Evolutionary conservation across 306 rosid genomes (phyloP), one percentile per base, ranked within the genome.

Genomic region (Glycine tomentella): DNA sequence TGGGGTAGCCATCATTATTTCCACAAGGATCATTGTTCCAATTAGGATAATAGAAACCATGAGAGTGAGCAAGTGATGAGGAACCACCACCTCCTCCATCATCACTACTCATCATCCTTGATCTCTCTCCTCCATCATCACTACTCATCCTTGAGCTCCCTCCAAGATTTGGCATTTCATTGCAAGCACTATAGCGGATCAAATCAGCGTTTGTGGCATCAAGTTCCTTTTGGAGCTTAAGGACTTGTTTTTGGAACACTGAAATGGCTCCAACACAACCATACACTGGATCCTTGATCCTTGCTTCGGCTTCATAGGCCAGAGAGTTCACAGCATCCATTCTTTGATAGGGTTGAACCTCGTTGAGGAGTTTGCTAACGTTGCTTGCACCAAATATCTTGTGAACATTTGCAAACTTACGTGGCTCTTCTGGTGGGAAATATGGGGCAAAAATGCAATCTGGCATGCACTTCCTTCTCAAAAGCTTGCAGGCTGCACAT

Each of bases 331-430:
- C 95, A 0, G 98, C 90, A 34, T 94, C 98, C 46, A 92, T 97
- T 36, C 98, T 86, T 61, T 91, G 98, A 68, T 91, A 89, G 0
- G 98, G 97, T 10, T 17, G 87, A 4, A 94, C 95, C 72, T 94
- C 98, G 3, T 94, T 89, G 5, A 94, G 90, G 8, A 94, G 87
- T 78, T 94, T 94, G 57, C 94, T 88, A 2, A 94, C 98, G 16
- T 94, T 94, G 87, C 97, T 94, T 7, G 98, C 98, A 2, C 98
- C 98, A 72, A 94, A 94, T 40, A 92, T 92, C 75, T 92, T 94
- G 90, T 94, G 98, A 13, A 94, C 98, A 20, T 90, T 92, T 1
- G 90, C 91, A 58, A 94, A 95, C 68, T 95, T 95, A 11, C 89
- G 93, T 0, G 97, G 97, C 89, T 92, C 97, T 66, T 92, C 97